Conservation (phyloP, 2,329 filamentous ascomycete genomes). For the Trichoderma gracile region DNA sequence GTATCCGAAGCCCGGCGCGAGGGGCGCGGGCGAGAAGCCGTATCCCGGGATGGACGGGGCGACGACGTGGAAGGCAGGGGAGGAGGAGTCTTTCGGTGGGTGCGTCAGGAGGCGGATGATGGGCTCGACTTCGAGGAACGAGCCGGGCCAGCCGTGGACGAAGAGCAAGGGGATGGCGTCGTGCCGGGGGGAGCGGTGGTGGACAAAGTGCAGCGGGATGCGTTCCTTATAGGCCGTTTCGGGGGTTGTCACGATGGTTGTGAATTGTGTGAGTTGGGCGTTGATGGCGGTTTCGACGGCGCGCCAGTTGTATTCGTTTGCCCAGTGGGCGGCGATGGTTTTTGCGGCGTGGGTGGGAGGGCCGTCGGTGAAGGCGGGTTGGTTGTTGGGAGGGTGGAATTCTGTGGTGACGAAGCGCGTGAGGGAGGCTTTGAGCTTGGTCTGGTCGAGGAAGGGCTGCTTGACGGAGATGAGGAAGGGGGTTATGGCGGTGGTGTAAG, state of each 20-base stretch:
- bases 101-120: conserved; percentile 54
- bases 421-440: background rate
- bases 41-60: conserved; percentile 60
- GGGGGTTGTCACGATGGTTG: background rate
- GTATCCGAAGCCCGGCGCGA: background rate
- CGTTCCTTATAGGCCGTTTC: background rate
- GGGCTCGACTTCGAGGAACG: conserved; percentile 66
- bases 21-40: conserved; percentile 37
- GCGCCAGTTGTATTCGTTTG: background rate
- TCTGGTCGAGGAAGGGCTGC: background rate
- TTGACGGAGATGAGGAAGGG: background rate
- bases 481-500: background rate
- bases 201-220: conserved; percentile 3
- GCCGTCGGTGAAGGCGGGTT: background rate
- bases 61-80: conserved; percentile 55
- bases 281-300: background rate
- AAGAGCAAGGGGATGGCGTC: conserved; percentile 63
- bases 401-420: background rate
- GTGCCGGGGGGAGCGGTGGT: background rate
- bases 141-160: conserved; percentile 69
- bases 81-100: conserved; percentile 29
- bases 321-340: background rate
- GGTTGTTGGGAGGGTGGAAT: background rate
- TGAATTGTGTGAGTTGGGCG: background rate
- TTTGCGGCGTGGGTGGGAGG: background rate